Conservation (phyloP, 768 basidiomycete species). For the Filobasidium floriforme region DNA sequence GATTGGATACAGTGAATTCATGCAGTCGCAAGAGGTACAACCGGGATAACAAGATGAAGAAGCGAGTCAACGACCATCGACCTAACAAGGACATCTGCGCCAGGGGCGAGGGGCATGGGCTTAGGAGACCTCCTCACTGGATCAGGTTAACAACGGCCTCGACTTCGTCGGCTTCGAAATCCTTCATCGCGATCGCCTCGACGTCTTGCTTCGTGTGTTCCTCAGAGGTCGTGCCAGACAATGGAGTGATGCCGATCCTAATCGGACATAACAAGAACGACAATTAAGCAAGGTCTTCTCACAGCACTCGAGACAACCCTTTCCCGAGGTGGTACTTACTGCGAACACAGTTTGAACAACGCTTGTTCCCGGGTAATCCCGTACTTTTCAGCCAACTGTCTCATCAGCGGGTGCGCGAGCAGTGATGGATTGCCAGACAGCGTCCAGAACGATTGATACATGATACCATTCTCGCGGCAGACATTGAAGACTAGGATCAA, state of each 20-base stretch:
- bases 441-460: constrained; percentile 85
- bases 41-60: neutral
- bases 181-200: constrained; percentile 23
- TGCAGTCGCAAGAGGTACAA: neutral
- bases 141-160: constrained; percentile 22
- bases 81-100: neutral
- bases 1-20: neutral
- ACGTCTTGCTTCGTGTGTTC: constrained; percentile 64
- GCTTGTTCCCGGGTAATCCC: constrained; percentile 59
- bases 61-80: neutral
- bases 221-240: constrained; percentile 66
- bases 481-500: constrained; percentile 51
- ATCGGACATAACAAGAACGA: neutral
- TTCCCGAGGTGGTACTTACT: constrained; percentile 25
- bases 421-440: constrained; percentile 66
- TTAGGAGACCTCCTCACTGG: constrained; percentile 6
- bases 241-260: constrained; percentile 58
- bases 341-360: constrained; percentile 62
- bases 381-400: constrained; percentile 49
- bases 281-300: neutral
- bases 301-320: neutral
- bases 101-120: too few species aligned
- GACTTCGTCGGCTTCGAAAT: constrained; percentile 20
- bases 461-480: constrained; percentile 58
- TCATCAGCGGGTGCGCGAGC: constrained; percentile 51